phyloP scores from a whole-genome alignment of 495 filamentous ascomycete species.

The Ramalina peruviana region DNA sequence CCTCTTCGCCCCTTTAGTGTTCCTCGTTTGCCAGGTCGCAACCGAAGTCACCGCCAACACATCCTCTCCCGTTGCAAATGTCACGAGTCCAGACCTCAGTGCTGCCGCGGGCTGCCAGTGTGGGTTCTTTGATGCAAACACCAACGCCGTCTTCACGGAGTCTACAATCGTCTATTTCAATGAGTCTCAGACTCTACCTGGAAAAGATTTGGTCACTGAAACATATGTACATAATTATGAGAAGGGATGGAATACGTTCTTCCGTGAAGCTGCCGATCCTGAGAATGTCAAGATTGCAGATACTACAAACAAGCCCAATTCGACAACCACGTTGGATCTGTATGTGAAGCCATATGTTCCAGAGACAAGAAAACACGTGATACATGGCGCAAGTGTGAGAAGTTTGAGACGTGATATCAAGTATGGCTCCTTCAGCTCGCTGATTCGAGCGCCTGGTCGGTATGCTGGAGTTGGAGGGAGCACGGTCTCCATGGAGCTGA shows the following conservation, averaged over 20 bases:
- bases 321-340: not conserved
- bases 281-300: conserved; percentile 19
- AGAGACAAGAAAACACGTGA: conserved; percentile 18
- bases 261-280: conserved; percentile 21
- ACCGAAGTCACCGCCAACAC: too few species aligned
- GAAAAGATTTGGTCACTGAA: conserved; percentile 16
- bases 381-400: conserved; percentile 20
- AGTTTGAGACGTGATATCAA: conserved; percentile 25
- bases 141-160: conserved; percentile 24
- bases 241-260: conserved; percentile 24
- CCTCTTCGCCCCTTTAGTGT: too few species aligned
- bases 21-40: too few species aligned
- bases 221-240: conserved; percentile 24
- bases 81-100: too few species aligned
- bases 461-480: conserved; percentile 20
- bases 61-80: too few species aligned
- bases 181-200: conserved; percentile 19
- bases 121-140: conserved; percentile 23
- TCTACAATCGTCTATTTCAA: conserved; percentile 31
- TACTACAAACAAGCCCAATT: conserved; percentile 2
- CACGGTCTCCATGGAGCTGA: conserved; percentile 24
- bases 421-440: conserved; percentile 25
- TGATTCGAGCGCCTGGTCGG: conserved; percentile 16
- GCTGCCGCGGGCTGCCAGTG: conserved; percentile 19
- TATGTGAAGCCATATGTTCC: conserved; percentile 17